phyloP scores from a whole-genome alignment of 345 rosid species.

The Eucalyptus victrix region DNA sequence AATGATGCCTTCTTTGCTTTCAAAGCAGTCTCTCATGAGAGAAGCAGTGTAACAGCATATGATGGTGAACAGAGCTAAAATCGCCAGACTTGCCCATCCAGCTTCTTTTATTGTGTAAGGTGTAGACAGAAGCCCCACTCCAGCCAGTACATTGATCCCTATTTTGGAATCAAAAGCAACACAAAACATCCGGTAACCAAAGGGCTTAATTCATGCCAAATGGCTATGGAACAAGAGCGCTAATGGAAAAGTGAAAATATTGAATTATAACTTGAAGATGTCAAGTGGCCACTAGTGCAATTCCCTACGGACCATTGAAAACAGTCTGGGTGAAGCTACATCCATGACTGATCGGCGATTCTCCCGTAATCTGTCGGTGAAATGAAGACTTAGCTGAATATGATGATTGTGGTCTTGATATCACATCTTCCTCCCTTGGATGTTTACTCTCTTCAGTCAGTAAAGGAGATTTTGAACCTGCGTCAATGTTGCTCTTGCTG shows the following conservation, averaged over 20 bases:
- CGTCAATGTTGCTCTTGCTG: slow-evolving; percentile 31
- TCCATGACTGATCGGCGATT: slow-evolving; percentile 50
- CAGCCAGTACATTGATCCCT: slow-evolving; percentile 84
- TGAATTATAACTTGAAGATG: not conserved
- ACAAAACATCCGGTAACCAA: not conserved
- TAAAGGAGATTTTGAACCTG: slow-evolving; percentile 38
- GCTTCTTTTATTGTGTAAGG: slow-evolving; percentile 67
- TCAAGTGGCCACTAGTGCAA: not conserved
- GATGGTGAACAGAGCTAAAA: slow-evolving; percentile 40
- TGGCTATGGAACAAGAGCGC: not conserved
- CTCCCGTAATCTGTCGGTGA: slow-evolving; percentile 33
- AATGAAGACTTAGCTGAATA: slow-evolving; percentile 56
- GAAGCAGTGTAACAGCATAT: slow-evolving; percentile 80
- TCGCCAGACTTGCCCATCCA: slow-evolving; percentile 71
- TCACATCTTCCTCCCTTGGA: slow-evolving; percentile 25
- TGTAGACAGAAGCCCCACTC: slow-evolving; percentile 87
- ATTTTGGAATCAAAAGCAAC: not conserved
- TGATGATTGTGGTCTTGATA: slow-evolving; percentile 41
- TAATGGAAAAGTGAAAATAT: not conserved
- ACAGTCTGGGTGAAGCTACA: slow-evolving; percentile 80
- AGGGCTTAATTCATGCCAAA: not conserved
- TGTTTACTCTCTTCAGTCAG: slow-evolving; percentile 27
- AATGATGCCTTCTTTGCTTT: slow-evolving; percentile 54
- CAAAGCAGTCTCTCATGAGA: slow-evolving; percentile 78
- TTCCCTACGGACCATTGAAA: slow-evolving; percentile 50